These are phyloP conservation scores for Fusarium sp. DNA, from an alignment of 2,329 filamentous ascomycete species.

Conservation along the genomic window DNA sequence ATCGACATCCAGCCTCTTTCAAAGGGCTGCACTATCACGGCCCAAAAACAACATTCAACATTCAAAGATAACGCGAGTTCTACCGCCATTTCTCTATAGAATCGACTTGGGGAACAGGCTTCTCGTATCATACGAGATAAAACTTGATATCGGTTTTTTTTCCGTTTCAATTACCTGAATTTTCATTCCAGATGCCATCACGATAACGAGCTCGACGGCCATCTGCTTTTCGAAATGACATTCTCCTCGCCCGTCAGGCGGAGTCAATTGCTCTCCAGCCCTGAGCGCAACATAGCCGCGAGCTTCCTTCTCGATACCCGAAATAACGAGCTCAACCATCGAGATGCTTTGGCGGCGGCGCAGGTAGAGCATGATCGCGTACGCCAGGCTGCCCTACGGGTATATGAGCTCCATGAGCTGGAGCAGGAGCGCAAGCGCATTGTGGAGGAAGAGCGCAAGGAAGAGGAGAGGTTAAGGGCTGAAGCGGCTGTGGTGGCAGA, in stretches of 20 bases:
- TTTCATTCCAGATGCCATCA: constrained; percentile 37
- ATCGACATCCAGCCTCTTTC: constrained; percentile 42
- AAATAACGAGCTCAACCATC: constrained; percentile 75
- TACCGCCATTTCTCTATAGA: constrained; percentile 1
- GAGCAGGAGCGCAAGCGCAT: constrained; percentile 62
- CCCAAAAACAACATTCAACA: constrained; percentile 36
- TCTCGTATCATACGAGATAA: not conserved
- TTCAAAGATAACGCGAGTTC: constrained; percentile 22
- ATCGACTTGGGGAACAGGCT: not conserved
- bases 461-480: constrained; percentile 62
- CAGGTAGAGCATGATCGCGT: constrained; percentile 78
- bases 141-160: not conserved
- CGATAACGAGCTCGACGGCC: constrained; percentile 39
- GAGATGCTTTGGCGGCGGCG: constrained; percentile 76
- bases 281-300: constrained; percentile 66
- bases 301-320: constrained; percentile 74
- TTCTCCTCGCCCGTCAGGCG: constrained; percentile 60
- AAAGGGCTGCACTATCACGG: constrained; percentile 43
- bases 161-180: not conserved
- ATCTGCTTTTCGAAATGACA: constrained; percentile 56
- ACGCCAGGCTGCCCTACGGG: constrained; percentile 64
- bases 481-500: constrained; percentile 64
- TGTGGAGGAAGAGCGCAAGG: constrained; percentile 61
- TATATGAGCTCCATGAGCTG: constrained; percentile 64
- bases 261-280: constrained; percentile 59